Conservation (phyloP, 1,284 basidiomycete genomes). For the Apiotrichum montevideense region DNA sequence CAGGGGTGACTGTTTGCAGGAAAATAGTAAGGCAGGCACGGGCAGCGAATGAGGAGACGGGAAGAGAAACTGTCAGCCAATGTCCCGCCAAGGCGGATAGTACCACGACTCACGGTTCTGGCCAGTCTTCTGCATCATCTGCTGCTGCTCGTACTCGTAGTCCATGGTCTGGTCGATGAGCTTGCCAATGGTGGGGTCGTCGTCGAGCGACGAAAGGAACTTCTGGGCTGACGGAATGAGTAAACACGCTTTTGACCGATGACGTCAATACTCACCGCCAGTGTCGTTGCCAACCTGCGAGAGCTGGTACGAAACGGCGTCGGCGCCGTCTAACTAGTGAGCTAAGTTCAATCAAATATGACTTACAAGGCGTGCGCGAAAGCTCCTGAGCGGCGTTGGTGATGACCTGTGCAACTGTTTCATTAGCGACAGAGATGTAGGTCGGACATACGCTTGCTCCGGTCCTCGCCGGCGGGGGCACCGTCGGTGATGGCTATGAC, state of each 20-base stretch:
- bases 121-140: constrained; percentile 6
- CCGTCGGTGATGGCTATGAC: constrained; percentile 47
- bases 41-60: too few relatives aligned
- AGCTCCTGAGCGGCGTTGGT: constrained; percentile 27
- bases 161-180: constrained; percentile 20
- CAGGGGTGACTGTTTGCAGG: not conserved
- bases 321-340: constrained; percentile 1
- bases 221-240: constrained; percentile 13
- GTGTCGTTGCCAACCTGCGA: constrained; percentile 18
- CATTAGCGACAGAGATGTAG: not conserved
- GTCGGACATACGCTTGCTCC: constrained; percentile 11
- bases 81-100: too few relatives aligned
- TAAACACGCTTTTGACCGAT: not conserved
- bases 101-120: constrained; percentile 10
- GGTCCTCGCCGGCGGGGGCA: constrained; percentile 46
- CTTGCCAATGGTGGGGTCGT: constrained; percentile 14
- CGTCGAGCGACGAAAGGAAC: constrained; percentile 19
- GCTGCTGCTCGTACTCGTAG: constrained; percentile 15
- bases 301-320: constrained; percentile 17
- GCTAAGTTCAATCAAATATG: too few relatives aligned
- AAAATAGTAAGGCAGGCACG: too few relatives aligned
- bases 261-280: constrained; percentile 26
- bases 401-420: constrained; percentile 28
- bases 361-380: constrained; percentile 26
- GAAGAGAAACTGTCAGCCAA: too few relatives aligned